Percentiles rank a stretch among this genome's conserved stretches.
Evolutionary conservation across 2,329 filamentous ascomycete species (phyloP).

Genomic region (Ophiocordyceps camponoti-floridani): DNA sequence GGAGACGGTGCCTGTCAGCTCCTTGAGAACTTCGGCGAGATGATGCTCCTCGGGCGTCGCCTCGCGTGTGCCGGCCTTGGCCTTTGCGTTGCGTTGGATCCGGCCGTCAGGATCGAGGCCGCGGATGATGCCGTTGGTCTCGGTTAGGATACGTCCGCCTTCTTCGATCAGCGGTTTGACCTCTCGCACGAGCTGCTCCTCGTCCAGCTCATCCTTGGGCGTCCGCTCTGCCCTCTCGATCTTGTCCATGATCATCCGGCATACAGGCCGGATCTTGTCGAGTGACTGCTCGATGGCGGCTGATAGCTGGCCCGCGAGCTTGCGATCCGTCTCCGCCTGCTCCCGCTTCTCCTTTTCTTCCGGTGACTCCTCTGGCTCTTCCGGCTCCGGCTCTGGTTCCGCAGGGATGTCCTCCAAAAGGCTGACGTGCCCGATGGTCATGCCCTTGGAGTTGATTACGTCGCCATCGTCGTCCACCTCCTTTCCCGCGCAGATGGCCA

Average conservation of each 20-base stretch:
- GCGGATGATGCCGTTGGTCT: constrained; percentile 73
- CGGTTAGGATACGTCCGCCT: constrained; percentile 61
- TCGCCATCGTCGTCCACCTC: constrained; percentile 55
- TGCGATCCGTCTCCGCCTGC: constrained; percentile 45
- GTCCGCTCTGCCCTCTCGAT: constrained; percentile 67
- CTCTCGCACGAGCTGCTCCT: constrained; percentile 71
- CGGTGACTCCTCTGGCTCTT: constrained; percentile 13
- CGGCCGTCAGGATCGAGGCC: constrained; percentile 78
- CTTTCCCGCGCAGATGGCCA: constrained; percentile 46
- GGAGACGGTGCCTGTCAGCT: constrained; percentile 64
- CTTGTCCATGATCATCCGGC: constrained; percentile 71
- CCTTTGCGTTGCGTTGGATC: constrained; percentile 72
- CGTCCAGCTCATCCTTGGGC: constrained; percentile 74
- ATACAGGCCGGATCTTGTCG: constrained; percentile 68
- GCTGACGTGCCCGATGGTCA: constrained; percentile 48
- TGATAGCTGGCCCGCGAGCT: constrained; percentile 63
- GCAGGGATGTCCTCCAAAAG: constrained; percentile 39
- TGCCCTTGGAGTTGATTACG: constrained; percentile 50
- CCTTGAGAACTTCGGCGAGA: constrained; percentile 72
- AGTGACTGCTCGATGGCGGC: constrained; percentile 59
- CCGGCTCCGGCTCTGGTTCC: neutral
- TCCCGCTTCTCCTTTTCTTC: constrained; percentile 35
- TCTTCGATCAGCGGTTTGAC: constrained; percentile 84
- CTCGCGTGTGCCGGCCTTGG: constrained; percentile 54
- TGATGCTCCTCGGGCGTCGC: constrained; percentile 57